These are phyloP conservation scores for Coemansia furcata DNA, from an alignment of 192 early-diverging fungal genomes.

Conservation along the genomic window DNA sequence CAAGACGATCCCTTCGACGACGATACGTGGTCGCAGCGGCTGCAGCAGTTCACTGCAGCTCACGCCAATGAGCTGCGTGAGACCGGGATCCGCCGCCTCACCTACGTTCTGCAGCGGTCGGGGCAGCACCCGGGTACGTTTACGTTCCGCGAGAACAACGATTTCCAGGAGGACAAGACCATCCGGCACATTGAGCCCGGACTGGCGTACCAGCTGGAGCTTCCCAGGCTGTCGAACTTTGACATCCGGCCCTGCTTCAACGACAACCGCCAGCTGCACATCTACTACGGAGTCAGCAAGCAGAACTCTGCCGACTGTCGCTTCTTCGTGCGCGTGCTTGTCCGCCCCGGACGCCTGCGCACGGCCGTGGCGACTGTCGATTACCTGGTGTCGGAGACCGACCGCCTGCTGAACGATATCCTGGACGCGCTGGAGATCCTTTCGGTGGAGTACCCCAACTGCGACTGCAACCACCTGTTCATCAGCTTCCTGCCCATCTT, in stretches of 20 bases:
- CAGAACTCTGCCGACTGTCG: slow-evolving; percentile 91
- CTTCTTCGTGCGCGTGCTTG: slow-evolving; percentile 97
- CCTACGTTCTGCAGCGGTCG: slow-evolving; percentile 81
- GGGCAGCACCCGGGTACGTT: slow-evolving; percentile 90
- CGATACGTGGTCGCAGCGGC: slow-evolving; percentile 65
- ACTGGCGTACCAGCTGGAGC: slow-evolving; percentile 96
- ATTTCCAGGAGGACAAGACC: slow-evolving; percentile 86
- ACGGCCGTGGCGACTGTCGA: slow-evolving; percentile 84
- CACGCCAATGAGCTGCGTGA: slow-evolving; percentile 66
- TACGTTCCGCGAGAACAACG: slow-evolving; percentile 87
- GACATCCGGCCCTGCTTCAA: slow-evolving; percentile 94
- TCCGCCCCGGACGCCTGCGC: slow-evolving; percentile 84
- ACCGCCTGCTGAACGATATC: slow-evolving; percentile 89
- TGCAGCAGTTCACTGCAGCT: slow-evolving; percentile 62
- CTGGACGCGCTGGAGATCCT: slow-evolving; percentile 94
- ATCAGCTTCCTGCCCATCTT: slow-evolving; percentile 98
- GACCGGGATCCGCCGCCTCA: slow-evolving; percentile 80
- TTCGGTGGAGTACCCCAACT: slow-evolving; percentile 86
- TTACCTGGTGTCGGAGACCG: slow-evolving; percentile 93
- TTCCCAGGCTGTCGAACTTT: slow-evolving; percentile 90
- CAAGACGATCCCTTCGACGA: slow-evolving; percentile 62
- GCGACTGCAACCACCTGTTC: slow-evolving; percentile 98
- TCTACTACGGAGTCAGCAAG: slow-evolving; percentile 94
- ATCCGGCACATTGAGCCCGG: slow-evolving; percentile 98
- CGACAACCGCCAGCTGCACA: slow-evolving; percentile 92